A percentile compares a stretch with the other conserved stretches of the same genome.
These are phyloP conservation scores for Sclerotinia glacialis DNA, from an alignment of 2,329 filamentous ascomycete genomes.

Conservation along the genomic window DNA sequence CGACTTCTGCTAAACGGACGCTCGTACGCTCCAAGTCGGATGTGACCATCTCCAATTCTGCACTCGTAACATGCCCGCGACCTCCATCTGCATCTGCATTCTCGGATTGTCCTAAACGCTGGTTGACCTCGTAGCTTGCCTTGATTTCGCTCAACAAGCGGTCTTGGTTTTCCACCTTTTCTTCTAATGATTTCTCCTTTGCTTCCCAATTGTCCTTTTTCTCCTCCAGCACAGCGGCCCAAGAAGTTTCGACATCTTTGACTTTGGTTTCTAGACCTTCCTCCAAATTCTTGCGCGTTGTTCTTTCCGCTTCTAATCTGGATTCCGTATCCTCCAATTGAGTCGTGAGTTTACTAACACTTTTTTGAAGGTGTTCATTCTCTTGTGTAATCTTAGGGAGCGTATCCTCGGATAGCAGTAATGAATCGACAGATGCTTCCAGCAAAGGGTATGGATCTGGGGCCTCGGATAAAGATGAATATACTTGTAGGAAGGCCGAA, in stretches of 20 bases:
- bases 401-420: constrained; percentile 88
- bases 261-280: constrained; percentile 73
- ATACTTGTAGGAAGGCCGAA: constrained; percentile 87
- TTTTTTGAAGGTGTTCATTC: constrained; percentile 81
- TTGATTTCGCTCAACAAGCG: constrained; percentile 90
- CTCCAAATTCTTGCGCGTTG: constrained; percentile 71
- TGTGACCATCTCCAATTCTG: constrained; percentile 90
- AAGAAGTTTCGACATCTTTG: constrained; percentile 86
- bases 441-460: constrained; percentile 95
- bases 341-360: constrained; percentile 68
- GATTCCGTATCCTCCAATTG: constrained; percentile 82
- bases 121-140: constrained; percentile 94
- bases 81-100: constrained; percentile 55
- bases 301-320: constrained; percentile 74
- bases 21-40: constrained; percentile 90
- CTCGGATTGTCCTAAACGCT: constrained; percentile 75
- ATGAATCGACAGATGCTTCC: constrained; percentile 91
- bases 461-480: constrained; percentile 89
- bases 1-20: constrained; percentile 80
- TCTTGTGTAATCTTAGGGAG: constrained; percentile 86
- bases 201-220: constrained; percentile 96
- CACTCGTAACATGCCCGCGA: constrained; percentile 69
- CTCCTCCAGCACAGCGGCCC: constrained; percentile 85
- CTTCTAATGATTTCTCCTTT: constrained; percentile 85
- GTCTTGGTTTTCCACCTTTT: constrained; percentile 93